phyloP scores from a whole-genome alignment of 768 basidiomycete genomes.

The Plicaturopsis crispa region DNA sequence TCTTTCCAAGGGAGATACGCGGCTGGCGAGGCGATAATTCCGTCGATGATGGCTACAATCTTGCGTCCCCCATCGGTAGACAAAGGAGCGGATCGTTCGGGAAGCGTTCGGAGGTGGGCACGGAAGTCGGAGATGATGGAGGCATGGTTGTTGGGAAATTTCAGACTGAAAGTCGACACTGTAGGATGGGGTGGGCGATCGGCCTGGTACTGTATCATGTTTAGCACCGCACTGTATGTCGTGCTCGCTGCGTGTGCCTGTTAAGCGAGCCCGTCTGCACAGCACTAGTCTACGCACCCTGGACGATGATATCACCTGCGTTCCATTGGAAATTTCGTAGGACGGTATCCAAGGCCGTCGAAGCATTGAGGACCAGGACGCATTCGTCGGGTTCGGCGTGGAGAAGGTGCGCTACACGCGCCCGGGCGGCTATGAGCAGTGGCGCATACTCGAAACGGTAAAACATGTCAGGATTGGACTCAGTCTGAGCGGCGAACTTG shows the following conservation, averaged over 20 bases:
- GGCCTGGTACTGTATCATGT: conserved; percentile 42
- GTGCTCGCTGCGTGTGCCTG: conserved; percentile 33
- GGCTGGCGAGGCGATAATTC: conserved; percentile 57
- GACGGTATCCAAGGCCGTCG: conserved; percentile 59
- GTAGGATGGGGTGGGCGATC: conserved; percentile 51
- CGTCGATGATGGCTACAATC: conserved; percentile 65
- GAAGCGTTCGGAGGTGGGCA: conserved; percentile 22
- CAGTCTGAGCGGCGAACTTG: conserved; percentile 32
- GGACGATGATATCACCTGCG: conserved; percentile 57
- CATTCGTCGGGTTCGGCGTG: conserved; percentile 49
- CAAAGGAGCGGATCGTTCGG: conserved; percentile 9
- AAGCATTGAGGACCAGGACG: conserved; percentile 57
- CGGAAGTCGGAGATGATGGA: conserved; percentile 47
- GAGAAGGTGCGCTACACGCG: conserved; percentile 38
- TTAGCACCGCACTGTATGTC: conserved; percentile 48
- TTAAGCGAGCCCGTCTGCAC: background rate
- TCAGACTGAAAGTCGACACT: conserved; percentile 38
- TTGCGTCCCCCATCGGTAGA: conserved; percentile 23
- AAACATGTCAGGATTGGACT: conserved; percentile 53
- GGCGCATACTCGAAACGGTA: conserved; percentile 28
- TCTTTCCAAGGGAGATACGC: conserved; percentile 63
- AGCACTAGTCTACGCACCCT: conserved; percentile 32
- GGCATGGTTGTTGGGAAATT: conserved; percentile 50
- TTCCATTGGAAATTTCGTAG: conserved; percentile 63
- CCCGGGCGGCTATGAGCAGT: conserved; percentile 30